phyloP scores from a whole-genome alignment of 2,329 filamentous ascomycete species.

The Seiridium cupressi region DNA sequence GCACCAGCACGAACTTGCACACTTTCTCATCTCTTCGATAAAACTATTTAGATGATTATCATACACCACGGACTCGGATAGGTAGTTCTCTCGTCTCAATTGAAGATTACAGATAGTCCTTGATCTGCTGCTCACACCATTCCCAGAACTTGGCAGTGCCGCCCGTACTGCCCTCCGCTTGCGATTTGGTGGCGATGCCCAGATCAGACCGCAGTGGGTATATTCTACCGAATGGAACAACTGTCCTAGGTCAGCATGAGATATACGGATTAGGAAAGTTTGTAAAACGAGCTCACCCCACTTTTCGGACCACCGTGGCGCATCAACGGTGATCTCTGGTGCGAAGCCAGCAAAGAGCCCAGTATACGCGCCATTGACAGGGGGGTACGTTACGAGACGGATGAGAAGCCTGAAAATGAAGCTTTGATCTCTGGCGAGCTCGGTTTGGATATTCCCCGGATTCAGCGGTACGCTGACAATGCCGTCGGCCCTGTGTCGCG shows the following conservation, averaged over 20 bases:
- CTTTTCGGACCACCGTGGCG: constrained; percentile 15
- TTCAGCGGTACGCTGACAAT: constrained; percentile 1
- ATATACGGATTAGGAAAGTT: neutral
- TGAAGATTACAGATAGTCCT: neutral
- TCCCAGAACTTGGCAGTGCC: constrained; percentile 1
- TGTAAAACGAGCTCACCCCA: constrained; percentile 23
- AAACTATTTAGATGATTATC: too few species aligned
- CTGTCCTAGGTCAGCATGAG: neutral
- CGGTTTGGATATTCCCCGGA: neutral
- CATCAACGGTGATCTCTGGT: neutral
- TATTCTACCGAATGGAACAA: neutral
- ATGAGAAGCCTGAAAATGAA: neutral
- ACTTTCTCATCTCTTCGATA: too few species aligned
- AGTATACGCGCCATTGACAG: neutral
- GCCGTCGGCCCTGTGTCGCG: neutral
- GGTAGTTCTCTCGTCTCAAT: too few species aligned
- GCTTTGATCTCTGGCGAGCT: neutral
- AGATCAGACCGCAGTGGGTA: neutral
- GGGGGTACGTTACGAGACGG: neutral
- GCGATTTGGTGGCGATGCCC: neutral
- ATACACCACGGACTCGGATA: too few species aligned
- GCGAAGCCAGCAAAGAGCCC: neutral
- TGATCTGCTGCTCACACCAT: neutral
- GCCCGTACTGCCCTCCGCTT: neutral
- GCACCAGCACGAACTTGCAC: too few species aligned